phyloP scores from a whole-genome alignment of 208 protist genomes.

The Leishmania lainsoni region DNA sequence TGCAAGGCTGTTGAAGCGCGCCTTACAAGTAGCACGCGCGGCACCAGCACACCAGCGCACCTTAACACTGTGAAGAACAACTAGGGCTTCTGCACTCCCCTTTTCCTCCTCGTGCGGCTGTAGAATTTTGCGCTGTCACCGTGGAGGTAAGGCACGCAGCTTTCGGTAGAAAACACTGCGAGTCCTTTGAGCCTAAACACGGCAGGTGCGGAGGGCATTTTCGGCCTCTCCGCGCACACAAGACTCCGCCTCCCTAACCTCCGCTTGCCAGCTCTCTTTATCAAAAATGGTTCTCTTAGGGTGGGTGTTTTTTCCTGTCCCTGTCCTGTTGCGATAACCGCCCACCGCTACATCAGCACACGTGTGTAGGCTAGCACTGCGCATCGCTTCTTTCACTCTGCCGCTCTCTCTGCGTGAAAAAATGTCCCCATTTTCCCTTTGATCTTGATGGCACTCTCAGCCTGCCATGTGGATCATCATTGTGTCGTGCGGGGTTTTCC shows the following conservation, averaged over 20 bases:
- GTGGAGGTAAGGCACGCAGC: background rate
- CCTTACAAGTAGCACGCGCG: conserved; percentile 17
- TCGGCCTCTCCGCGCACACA: background rate
- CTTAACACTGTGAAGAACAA: conserved; percentile 24
- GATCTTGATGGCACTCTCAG: background rate
- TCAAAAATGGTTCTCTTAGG: background rate
- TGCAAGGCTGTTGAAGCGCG: conserved; percentile 19
- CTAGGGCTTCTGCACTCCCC: background rate
- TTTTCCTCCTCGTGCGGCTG: background rate
- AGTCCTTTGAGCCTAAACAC: background rate
- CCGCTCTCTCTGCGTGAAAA: background rate
- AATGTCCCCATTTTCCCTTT: background rate
- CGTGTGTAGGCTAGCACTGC: background rate
- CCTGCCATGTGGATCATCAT: background rate
- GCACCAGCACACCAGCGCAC: conserved; percentile 32
- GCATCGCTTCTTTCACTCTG: background rate
- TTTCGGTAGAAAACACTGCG: background rate
- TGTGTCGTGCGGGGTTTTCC: background rate
- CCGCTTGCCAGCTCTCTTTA: background rate
- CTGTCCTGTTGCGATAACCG: background rate
- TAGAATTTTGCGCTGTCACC: background rate
- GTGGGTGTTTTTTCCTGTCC: background rate
- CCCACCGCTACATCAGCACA: background rate
- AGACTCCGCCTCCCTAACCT: background rate
- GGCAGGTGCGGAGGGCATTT: background rate